phyloP scores from a whole-genome alignment of 2,329 filamentous ascomycete genomes.

The Hirsutella minnesotensis region DNA sequence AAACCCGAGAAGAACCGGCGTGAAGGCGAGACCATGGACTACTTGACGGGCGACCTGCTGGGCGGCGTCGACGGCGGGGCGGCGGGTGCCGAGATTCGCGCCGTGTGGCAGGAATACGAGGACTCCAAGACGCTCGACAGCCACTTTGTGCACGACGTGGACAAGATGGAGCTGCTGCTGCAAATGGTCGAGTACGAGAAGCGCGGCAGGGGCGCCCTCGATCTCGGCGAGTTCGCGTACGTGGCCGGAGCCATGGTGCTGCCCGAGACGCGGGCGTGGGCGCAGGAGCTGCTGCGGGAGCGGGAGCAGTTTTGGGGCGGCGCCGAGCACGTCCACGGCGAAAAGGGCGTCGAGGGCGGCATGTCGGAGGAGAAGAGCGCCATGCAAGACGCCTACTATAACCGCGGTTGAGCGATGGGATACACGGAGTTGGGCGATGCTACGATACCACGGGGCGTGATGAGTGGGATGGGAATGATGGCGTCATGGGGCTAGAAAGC shows the following conservation, averaged over 20 bases:
- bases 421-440: background rate
- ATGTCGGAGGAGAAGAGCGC: constrained; percentile 23
- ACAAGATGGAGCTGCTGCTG: constrained; percentile 89
- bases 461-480: background rate
- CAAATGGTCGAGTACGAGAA: constrained; percentile 98
- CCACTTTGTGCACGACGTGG: constrained; percentile 87
- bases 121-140: constrained; percentile 74
- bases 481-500: background rate
- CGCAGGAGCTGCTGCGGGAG: constrained; percentile 63
- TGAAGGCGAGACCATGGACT: constrained; percentile 86
- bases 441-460: background rate
- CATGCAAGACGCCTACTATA: constrained; percentile 40
- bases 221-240: constrained; percentile 78
- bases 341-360: constrained; percentile 25
- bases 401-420: constrained; percentile 8
- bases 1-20: constrained; percentile 85
- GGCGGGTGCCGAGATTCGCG: constrained; percentile 59
- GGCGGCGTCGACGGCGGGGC: constrained; percentile 61
- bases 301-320: constrained; percentile 59
- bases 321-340: constrained; percentile 34
- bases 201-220: constrained; percentile 47
- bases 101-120: constrained; percentile 93
- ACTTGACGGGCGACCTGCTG: constrained; percentile 62
- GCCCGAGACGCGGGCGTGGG: constrained; percentile 73
- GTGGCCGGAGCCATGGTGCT: constrained; percentile 64